Conservation (phyloP, 495 filamentous ascomycete genomes). For the Aspergillus homomorphus region DNA sequence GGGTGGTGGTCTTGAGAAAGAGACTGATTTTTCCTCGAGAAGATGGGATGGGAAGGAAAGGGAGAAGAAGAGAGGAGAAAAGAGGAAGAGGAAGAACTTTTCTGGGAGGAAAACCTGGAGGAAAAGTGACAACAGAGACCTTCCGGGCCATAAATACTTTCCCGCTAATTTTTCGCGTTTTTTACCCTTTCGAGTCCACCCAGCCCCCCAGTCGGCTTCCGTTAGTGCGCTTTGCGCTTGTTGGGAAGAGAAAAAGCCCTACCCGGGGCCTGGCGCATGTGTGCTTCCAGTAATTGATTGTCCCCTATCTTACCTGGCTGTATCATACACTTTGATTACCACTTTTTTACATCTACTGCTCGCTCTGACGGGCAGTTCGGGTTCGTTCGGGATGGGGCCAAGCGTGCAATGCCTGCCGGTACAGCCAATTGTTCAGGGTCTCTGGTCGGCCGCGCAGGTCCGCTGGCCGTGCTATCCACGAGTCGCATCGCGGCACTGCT, state of each 20-base stretch:
- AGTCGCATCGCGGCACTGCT: slow-evolving; percentile 2
- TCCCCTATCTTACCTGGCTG: slow-evolving; percentile 8
- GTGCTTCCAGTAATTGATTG: not conserved
- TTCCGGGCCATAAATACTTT: slow-evolving; percentile 43
- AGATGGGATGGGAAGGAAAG: slow-evolving; percentile 27
- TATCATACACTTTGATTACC: not conserved
- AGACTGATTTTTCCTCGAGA: slow-evolving; percentile 11
- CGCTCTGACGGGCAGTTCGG: slow-evolving; percentile 16
- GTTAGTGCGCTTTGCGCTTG: slow-evolving; percentile 37
- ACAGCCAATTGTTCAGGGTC: slow-evolving; percentile 18
- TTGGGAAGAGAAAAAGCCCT: slow-evolving; percentile 35
- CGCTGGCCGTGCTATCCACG: slow-evolving; percentile 7
- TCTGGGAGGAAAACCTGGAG: slow-evolving; percentile 42
- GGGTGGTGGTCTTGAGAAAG: slow-evolving; percentile 21
- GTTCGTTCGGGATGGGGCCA: slow-evolving; percentile 28
- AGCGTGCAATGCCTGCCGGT: slow-evolving; percentile 14
- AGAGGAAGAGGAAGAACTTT: slow-evolving; percentile 30
- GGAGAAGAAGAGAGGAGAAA: slow-evolving; percentile 20
- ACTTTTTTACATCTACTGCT: not conserved
- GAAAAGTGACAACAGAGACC: slow-evolving; percentile 37
- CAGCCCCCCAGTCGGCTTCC: slow-evolving; percentile 32
- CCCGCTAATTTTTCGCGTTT: slow-evolving; percentile 47
- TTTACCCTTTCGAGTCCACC: slow-evolving; percentile 25
- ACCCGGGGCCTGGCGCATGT: slow-evolving; percentile 11
- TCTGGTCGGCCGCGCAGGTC: slow-evolving; percentile 10